Percentiles rank a stretch among this genome's conserved stretches.
These are phyloP conservation scores for Ehretia macrophylla DNA, from an alignment of 257 asterid species.

Conservation along the genomic window DNA sequence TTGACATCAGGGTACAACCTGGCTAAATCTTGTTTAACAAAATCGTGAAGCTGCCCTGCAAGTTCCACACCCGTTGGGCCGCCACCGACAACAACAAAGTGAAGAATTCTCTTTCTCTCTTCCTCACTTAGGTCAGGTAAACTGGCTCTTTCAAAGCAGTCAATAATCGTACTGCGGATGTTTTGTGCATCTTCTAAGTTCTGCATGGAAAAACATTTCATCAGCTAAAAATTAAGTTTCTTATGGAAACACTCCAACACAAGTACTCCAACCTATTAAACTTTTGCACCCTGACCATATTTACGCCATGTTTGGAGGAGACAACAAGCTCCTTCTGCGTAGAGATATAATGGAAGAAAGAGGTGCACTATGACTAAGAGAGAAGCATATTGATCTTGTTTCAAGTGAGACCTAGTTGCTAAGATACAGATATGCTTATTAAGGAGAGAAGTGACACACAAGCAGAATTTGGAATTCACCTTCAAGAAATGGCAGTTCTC, in stretches of 20 bases:
- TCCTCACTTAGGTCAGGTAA: conserved; percentile 75
- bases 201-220: conserved; percentile 43
- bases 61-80: conserved; percentile 89
- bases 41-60: conserved; percentile 93
- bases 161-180: conserved; percentile 78
- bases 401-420: neutral
- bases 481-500: conserved; percentile 88
- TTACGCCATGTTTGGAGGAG: too few species aligned
- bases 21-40: conserved; percentile 70
- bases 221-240: too few species aligned
- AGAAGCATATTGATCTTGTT: too few species aligned
- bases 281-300: too few species aligned
- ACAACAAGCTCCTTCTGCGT: too few species aligned
- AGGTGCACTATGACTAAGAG: too few species aligned
- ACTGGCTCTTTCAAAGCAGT: conserved; percentile 88
- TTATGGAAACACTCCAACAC: too few species aligned
- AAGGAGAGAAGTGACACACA: neutral
- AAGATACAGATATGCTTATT: neutral
- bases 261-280: too few species aligned
- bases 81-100: conserved; percentile 95
- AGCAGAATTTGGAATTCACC: conserved; percentile 34
- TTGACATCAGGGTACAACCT: conserved; percentile 71
- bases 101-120: conserved; percentile 82
- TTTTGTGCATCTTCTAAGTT: conserved; percentile 96
- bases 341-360: too few species aligned